These are phyloP conservation scores for Tricladium varicosporioides DNA, from an alignment of 2,329 filamentous ascomycete species.

Conservation along the genomic window DNA sequence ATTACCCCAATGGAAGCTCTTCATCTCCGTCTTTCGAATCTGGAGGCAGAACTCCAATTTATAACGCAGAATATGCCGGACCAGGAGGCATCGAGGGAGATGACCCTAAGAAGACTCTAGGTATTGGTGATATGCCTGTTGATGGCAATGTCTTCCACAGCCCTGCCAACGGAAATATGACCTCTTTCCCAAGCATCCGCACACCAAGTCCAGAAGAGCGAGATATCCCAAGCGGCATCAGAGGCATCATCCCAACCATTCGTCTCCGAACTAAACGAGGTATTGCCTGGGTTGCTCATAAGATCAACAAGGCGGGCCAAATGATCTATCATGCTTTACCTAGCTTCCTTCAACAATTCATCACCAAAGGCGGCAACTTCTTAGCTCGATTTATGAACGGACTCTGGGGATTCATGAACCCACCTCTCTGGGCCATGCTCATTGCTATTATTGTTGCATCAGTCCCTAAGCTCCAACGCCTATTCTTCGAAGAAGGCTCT, in stretches of 20 bases:
- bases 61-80: constrained; percentile 29
- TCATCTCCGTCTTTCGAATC: constrained; percentile 31
- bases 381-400: constrained; percentile 58
- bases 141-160: constrained; percentile 24
- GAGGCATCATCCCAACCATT: constrained; percentile 41
- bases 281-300: constrained; percentile 12
- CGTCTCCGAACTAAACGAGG: constrained; percentile 34
- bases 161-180: constrained; percentile 49
- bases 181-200: constrained; percentile 59
- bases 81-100: constrained; percentile 37
- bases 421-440: constrained; percentile 96
- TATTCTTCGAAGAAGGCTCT: constrained; percentile 86
- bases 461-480: constrained; percentile 73
- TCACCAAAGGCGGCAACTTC: constrained; percentile 42
- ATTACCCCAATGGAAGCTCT: constrained; percentile 13
- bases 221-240: constrained; percentile 39
- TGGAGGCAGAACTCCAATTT: constrained; percentile 34
- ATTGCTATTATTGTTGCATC: constrained; percentile 87
- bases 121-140: constrained; percentile 20
- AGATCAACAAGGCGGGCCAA: constrained; percentile 22
- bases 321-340: constrained; percentile 49
- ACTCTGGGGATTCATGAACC: constrained; percentile 95
- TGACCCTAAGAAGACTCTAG: constrained; percentile 34
- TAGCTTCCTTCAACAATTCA: constrained; percentile 46
- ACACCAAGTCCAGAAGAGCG: constrained; percentile 29